Base-by-base conservation (phyloP, 2,329 filamentous ascomycete genomes). In the Neofusicoccum sp. region DNA sequence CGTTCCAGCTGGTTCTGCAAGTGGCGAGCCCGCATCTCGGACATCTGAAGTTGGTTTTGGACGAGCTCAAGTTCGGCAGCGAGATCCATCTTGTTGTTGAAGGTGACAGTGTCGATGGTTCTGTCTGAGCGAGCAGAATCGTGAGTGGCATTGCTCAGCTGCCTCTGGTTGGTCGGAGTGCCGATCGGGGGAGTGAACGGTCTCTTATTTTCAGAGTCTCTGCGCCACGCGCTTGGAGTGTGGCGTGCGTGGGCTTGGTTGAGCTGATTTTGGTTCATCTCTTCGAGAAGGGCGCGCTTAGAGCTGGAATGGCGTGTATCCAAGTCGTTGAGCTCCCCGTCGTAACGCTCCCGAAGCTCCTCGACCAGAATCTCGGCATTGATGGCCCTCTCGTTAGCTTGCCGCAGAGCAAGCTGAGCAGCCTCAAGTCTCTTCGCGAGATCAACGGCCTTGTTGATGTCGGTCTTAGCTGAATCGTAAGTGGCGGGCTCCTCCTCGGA, bases 21-120 rank as follows among this genome's bases (percentile, higher is more conserved):
- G 69, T 98, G 93, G 34, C 90, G 87, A 75, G 96, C 97, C 68
- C 96, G 90, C 91, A 98, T 96, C 74, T 97, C 89, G 4, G 89
- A 88, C 73, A 98, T 86, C 71, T 98, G 93, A 56, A 98, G 84
- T 72, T 96, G 91, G 72, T 96, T 97, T 72, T 97, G 93, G 28
- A 96, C 82, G 74, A 96, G 88, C 72, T 98, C 93, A 11, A 97
- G 82, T 69, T 98, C 93, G 3, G 91, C 85, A 69, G 93, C 95
- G 62, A 96, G 80, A 71, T 98, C 93, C 87, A 96, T 93, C 40
- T 89, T 88, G 70, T 89, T 91, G 77, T 95, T 93, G 76, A 91
- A 91, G 66, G 87, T 88, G 43, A 92, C 80, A 14, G 91, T 89
- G 72, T 97, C 93, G 26, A 89, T 86, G 0, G 91, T 96, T 61